Evolutionary conservation across 1,139 yeast genomes (phyloP).

Genomic region (Taphrina pruni): DNA sequence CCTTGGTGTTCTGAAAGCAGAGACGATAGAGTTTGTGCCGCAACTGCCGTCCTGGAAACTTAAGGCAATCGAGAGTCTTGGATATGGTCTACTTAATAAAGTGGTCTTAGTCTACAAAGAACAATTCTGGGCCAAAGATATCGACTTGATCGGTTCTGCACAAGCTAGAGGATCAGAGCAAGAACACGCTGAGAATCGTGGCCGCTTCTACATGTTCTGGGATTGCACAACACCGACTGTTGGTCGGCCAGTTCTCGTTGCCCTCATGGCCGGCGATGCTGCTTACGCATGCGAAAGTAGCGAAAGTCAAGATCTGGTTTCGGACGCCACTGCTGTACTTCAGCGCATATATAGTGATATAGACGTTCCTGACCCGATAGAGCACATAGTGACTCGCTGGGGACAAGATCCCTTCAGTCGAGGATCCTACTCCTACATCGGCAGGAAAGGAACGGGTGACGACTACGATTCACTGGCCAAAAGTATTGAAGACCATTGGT

Average conservation of each 20-base stretch:
- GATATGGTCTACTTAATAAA: slow-evolving; percentile 56
- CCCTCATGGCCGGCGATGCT: slow-evolving; percentile 55
- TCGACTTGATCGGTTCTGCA: slow-evolving; percentile 53
- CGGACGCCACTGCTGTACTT: slow-evolving; percentile 51
- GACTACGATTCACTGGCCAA: slow-evolving; percentile 56
- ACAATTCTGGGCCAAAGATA: slow-evolving; percentile 55
- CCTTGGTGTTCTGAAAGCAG: slow-evolving; percentile 55
- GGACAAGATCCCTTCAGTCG: slow-evolving; percentile 54
- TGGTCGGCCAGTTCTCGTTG: slow-evolving; percentile 49
- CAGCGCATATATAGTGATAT: slow-evolving; percentile 49
- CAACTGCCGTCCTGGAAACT: slow-evolving; percentile 56
- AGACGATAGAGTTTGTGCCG: slow-evolving; percentile 55
- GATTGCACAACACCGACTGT: slow-evolving; percentile 50
- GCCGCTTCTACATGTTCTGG: slow-evolving; percentile 55
- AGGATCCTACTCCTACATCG: slow-evolving; percentile 57
- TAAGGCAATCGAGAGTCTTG: slow-evolving; percentile 54
- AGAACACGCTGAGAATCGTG: slow-evolving; percentile 50
- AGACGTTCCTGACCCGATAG: slow-evolving; percentile 50
- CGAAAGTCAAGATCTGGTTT: slow-evolving; percentile 52
- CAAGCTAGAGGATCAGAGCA: slow-evolving; percentile 46
- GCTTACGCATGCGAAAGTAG: slow-evolving; percentile 51
- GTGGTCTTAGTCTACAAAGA: slow-evolving; percentile 53
- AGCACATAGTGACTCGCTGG: slow-evolving; percentile 56
- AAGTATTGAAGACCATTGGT: slow-evolving; percentile 51
- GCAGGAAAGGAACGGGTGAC: slow-evolving; percentile 55